Base-by-base conservation (phyloP, 1,284 basidiomycete species). In the Amylostereum areolatum region DNA sequence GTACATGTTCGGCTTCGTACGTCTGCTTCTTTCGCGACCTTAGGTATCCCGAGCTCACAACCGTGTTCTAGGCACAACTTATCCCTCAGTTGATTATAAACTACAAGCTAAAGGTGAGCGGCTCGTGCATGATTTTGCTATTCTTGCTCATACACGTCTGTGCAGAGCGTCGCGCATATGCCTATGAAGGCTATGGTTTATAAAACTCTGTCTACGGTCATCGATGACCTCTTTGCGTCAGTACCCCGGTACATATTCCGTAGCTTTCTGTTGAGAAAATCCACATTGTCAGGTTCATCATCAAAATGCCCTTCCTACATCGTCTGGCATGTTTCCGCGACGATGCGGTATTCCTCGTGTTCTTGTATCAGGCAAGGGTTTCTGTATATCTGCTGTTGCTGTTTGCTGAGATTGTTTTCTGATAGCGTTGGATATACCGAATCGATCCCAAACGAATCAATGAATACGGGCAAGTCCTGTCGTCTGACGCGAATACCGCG, bases 181-280 rank as follows among this genome's bases (percentile, higher is more conserved):
- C 91, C 90, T 8, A 92, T 95, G 84, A 97, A 95, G 69, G 91
- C 95, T 3, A 94, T 98, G 88, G 84, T 95, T 55, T 97, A 92
- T 77, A 97, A 97, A 73, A 87, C 90, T 2, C 71, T 94, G 45
- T 87, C 85, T 30, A 92, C 91, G 2, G 88, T 92, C 48, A 89
- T 97, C 31, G 94, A 97, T 68, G 94, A 97, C 69, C 79, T 96
- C 57, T 95, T 94, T 68, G 90, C 89, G 83, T 91, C 73, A 56
- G 81, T 63, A 42, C 48, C 57, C 25, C 11, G 18, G 18, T 18
- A 39, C 18, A 34, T 50, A 45, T 32, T 48, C 40, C 27, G 6
- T n/a, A 43, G 29, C 7, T 12, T 18, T 44, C 29, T 25, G 30
- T 28, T 11, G 12, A 7, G 18, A 44, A 56, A 43, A 52, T 36